These are phyloP conservation scores for Cyberlindnera suaveolens DNA, from an alignment of 805 yeast species.

Conservation along the genomic window DNA sequence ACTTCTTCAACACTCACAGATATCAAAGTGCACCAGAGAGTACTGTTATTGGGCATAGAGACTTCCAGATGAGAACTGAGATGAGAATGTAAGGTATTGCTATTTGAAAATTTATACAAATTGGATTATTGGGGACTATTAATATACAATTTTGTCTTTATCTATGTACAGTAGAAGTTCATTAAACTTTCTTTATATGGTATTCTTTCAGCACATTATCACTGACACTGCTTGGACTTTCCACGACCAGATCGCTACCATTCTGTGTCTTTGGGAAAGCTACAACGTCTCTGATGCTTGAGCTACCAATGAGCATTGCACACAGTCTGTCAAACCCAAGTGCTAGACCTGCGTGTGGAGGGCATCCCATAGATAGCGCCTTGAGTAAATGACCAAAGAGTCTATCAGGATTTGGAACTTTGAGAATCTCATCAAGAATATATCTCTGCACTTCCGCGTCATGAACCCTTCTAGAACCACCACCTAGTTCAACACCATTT, in stretches of 20 bases:
- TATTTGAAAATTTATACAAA: too few species aligned
- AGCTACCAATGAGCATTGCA: constrained; percentile 77
- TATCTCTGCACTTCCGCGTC: constrained; percentile 72
- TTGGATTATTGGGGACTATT: too few species aligned
- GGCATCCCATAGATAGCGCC: constrained; percentile 88
- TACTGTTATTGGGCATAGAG: constrained; percentile 4
- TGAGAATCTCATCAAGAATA: constrained; percentile 59
- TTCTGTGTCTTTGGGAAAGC: constrained; percentile 92
- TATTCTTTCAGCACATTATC: constrained; percentile 48
- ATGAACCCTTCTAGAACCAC: constrained; percentile 94
- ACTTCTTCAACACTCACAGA: constrained; percentile 21
- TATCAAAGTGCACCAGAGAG: constrained; percentile 14
- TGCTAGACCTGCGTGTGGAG: constrained; percentile 98
- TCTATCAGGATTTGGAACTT: constrained; percentile 48
- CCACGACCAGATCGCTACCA: constrained; percentile 85
- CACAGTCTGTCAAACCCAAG: constrained; percentile 91
- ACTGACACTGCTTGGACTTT: constrained; percentile 68
- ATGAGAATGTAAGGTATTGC: constrained; percentile 2
- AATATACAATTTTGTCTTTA: too few species aligned
- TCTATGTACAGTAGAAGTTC: too few species aligned
- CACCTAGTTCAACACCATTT: constrained; percentile 95
- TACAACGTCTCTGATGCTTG: constrained; percentile 84
- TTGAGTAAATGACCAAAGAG: constrained; percentile 81
- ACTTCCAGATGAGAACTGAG: constrained; percentile 1
- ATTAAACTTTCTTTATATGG: constrained; percentile 29